Conservation (phyloP, 176 grass and related monocot genomes). For the barley (Hordeum vulgare) region DNA sequence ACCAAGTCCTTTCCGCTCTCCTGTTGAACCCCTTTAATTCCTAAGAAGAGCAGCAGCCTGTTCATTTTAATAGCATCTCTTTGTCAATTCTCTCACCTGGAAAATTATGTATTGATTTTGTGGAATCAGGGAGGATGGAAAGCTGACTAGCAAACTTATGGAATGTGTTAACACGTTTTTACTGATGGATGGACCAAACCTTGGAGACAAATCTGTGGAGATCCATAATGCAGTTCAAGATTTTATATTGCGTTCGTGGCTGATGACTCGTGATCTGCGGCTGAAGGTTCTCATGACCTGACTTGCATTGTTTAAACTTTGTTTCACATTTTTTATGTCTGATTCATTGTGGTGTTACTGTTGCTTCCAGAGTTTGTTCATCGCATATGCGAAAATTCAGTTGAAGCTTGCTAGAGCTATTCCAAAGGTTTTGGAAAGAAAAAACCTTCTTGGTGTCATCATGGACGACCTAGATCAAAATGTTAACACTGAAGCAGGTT, state of each 20-base stretch:
- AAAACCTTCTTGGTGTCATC: constrained; percentile 69
- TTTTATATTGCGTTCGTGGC: constrained; percentile 64
- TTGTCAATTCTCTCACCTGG: constrained; percentile 4
- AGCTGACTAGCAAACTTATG: constrained; percentile 79
- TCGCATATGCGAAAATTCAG: constrained; percentile 58
- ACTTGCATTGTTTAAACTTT: constrained; percentile 16
- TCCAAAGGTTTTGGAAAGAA: constrained; percentile 52
- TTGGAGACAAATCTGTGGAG: constrained; percentile 63
- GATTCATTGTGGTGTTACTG: constrained; percentile 13
- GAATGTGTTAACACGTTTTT: constrained; percentile 84
- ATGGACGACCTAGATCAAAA: constrained; percentile 72
- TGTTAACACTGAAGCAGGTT: constrained; percentile 33
- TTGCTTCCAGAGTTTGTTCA: constrained; percentile 65
- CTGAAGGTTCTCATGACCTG: constrained; percentile 55
- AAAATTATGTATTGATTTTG: constrained; percentile 24
- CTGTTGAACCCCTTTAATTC: constrained; percentile 2
- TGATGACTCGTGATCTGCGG: constrained; percentile 55
- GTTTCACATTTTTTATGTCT: constrained; percentile 20
- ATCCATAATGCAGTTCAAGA: constrained; percentile 73
- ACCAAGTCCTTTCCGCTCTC: not conserved
- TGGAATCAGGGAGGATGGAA: constrained; percentile 74
- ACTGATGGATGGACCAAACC: constrained; percentile 85
- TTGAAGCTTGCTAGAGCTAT: constrained; percentile 58
- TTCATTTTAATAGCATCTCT: not conserved
- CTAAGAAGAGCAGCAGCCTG: not conserved